Evolutionary conservation across 805 yeast genomes (phyloP), one percentile per base, ranked within the genome.

Genomic region (Candida maris): DNA sequence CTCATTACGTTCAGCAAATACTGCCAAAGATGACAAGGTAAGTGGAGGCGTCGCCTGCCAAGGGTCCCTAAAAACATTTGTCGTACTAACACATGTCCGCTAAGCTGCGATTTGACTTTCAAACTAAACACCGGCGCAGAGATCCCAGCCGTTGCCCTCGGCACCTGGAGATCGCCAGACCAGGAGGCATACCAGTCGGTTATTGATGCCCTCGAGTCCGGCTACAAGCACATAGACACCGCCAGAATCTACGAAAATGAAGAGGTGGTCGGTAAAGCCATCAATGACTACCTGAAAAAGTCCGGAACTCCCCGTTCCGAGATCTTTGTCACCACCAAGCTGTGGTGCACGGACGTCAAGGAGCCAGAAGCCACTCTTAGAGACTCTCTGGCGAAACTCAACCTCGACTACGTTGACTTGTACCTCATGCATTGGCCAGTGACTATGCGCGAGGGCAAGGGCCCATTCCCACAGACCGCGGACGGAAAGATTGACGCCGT

Each of bases 171-270:
- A 37, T 37, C 37, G 12, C 31, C 37, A 3, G 41, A 32, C 8
- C 8, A 37, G 6, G 69, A 66, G 21, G 73, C 71, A 16, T 67
- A 68, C 35, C 61, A 61, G 16, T 77, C 81, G 18, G 81, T 81
- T 10, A 67, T 67, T 45, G 67, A 71, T 28, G 91, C 89, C 10
- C 64, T 81, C 41, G 68, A 75, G 56, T 64, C 68, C 6, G 89
- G 89, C 8, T 79, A 80, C 57, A 70, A 80, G 43, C 86, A 79
- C 54, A 79, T 84, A 47, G 94, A 84, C 57, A 77, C 88, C 7
- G 93, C 93, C 3, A 75, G 75, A 55, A 68, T 70, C 41, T 85
- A 85, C 56, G 73, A 73, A 2, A 81, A 80, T 54, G 95, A 85
- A 57, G 66, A 59, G 13, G 78, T 73, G 45, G 81, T 81, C 10